Percentiles rank a stretch among this genome's conserved stretches.
These are phyloP conservation scores for Durio zibethinus DNA, from an alignment of 345 rosid species.

Conservation along the genomic window DNA sequence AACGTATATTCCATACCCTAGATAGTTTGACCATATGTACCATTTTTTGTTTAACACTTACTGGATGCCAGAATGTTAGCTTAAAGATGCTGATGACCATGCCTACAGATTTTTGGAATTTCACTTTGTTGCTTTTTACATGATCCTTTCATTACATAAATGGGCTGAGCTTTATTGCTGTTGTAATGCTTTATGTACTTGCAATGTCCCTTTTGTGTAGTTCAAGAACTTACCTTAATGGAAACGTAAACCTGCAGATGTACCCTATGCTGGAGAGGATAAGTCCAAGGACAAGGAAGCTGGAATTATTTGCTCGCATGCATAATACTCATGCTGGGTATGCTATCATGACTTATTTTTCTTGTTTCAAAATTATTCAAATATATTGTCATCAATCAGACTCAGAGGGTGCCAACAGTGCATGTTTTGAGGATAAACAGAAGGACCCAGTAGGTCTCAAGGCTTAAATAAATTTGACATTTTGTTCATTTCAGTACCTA, in stretches of 20 bases:
- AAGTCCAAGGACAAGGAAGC: conserved; percentile 91
- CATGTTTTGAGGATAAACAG: conserved; percentile 61
- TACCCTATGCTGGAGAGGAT: conserved; percentile 96
- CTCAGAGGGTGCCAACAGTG: conserved; percentile 29
- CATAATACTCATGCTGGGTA: conserved; percentile 99
- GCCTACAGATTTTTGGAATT: neutral
- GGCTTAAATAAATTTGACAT: neutral
- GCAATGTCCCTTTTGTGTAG: neutral
- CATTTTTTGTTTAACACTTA: neutral
- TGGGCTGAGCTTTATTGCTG: neutral
- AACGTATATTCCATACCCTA: neutral
- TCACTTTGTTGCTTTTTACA: neutral
- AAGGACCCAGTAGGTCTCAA: neutral
- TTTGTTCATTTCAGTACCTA: neutral
- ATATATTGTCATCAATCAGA: neutral
- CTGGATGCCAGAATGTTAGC: neutral
- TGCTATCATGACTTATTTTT: neutral
- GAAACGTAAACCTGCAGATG: conserved; percentile 54
- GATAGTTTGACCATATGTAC: neutral
- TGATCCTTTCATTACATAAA: neutral
- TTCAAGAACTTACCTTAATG: neutral
- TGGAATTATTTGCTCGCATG: conserved; percentile 97
- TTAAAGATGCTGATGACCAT: neutral
- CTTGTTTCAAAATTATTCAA: neutral
- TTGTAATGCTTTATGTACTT: neutral